A percentile compares a stretch with the other conserved stretches of the same genome.
Evolutionary conservation across 2,329 filamentous ascomycete species (phyloP).

Genomic region (Purpureocillium lavendulum): DNA sequence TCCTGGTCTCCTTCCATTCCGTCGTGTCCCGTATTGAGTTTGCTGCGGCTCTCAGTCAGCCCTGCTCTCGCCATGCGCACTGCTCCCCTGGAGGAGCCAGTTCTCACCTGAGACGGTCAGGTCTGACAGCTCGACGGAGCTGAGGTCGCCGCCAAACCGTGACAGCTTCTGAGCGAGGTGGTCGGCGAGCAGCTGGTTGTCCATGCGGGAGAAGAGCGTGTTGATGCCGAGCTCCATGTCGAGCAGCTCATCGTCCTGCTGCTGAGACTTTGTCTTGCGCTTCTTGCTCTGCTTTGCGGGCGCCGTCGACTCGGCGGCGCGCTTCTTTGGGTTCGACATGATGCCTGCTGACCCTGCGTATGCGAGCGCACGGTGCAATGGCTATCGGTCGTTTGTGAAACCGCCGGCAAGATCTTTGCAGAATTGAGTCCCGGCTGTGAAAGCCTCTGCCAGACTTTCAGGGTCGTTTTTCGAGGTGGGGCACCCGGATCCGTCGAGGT

Average conservation of each 20-base stretch:
- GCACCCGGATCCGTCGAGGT: background rate
- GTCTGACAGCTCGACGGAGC: conserved; percentile 76
- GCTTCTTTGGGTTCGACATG: conserved; percentile 43
- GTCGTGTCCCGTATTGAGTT: conserved; percentile 73
- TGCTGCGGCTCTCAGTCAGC: conserved; percentile 35
- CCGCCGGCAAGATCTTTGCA: no score
- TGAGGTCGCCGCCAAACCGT: conserved; percentile 73
- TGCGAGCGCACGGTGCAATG: no score
- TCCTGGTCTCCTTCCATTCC: conserved; percentile 58
- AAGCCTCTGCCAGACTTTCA: background rate
- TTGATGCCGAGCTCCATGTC: conserved; percentile 71
- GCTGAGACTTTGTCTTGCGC: conserved; percentile 45
- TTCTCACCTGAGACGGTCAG: conserved; percentile 64
- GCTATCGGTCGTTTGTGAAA: no score
- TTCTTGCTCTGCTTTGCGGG: conserved; percentile 38
- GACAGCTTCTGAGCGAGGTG: conserved; percentile 73
- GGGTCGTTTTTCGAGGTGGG: conserved; percentile 1
- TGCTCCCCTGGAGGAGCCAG: background rate
- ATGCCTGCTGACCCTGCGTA: no score
- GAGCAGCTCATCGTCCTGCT: conserved; percentile 45
- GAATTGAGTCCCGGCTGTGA: background rate
- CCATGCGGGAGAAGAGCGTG: conserved; percentile 72
- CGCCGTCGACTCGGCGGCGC: conserved; percentile 41
- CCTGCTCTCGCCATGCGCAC: background rate
- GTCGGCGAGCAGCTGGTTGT: conserved; percentile 74